Percentiles rank a stretch among this genome's conserved stretches.
Conservation (phyloP, 2,329 filamentous ascomycete species). For the Plectosphaerella cucumerina region DNA sequence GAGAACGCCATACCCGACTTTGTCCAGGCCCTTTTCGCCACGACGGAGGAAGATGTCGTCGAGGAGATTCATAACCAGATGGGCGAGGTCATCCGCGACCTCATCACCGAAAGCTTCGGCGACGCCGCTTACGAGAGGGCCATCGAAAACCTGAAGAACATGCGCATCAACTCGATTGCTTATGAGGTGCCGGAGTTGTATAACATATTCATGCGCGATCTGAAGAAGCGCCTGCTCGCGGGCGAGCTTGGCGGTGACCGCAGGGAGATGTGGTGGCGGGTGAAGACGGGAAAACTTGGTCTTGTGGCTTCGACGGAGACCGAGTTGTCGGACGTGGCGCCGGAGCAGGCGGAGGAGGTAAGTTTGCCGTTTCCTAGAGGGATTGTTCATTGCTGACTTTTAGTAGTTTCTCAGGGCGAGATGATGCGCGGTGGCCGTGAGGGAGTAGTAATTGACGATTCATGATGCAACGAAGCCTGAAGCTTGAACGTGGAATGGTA, state of each 20-base stretch:
- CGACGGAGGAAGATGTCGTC: constrained; percentile 57
- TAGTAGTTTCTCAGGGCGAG: constrained; percentile 8
- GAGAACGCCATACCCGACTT: constrained; percentile 87
- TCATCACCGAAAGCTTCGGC: constrained; percentile 70
- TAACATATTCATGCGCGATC: constrained; percentile 64
- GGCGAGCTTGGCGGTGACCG: constrained; percentile 73
- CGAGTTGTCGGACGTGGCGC: constrained; percentile 61
- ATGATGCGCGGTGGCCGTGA: neutral
- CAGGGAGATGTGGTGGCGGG: constrained; percentile 75
- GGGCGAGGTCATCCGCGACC: constrained; percentile 61
- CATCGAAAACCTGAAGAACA: constrained; percentile 69
- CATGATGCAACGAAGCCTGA: no score
- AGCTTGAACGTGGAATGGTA: no score
- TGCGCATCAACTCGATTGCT: constrained; percentile 72
- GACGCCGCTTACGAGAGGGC: constrained; percentile 71
- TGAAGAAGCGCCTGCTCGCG: constrained; percentile 69
- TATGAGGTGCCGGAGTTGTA: constrained; percentile 73
- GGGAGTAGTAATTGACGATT: neutral
- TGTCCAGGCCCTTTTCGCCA: constrained; percentile 67
- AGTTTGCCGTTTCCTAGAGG: constrained; percentile 2
- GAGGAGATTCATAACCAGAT: constrained; percentile 71
- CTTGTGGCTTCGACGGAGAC: constrained; percentile 64
- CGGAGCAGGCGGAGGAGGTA: constrained; percentile 67
- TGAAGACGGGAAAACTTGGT: constrained; percentile 65
- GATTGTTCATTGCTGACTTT: neutral